A percentile compares a stretch with the other conserved stretches of the same genome.
Conservation (phyloP, 73 alveolate species). For the Tetrahymena thermophila region DNA sequence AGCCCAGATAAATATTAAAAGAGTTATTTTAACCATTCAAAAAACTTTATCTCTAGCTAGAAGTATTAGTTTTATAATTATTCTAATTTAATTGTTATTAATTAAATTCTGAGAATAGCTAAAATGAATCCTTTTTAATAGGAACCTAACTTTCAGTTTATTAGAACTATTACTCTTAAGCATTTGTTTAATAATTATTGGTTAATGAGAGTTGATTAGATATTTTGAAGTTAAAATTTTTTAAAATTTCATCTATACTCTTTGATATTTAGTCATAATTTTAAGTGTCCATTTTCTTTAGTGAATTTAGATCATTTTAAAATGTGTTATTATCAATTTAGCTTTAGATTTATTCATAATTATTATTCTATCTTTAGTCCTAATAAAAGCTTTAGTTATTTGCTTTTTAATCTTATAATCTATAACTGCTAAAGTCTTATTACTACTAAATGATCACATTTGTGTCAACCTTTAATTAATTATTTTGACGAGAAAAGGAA, state of each 20-base stretch:
- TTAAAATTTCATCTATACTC: background rate
- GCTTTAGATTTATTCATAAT: background rate
- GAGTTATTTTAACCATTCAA: background rate
- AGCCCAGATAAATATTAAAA: background rate
- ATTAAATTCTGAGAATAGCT: background rate
- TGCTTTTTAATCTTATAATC: background rate
- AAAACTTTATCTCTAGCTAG: background rate
- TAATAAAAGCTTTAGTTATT: background rate
- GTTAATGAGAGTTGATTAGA: background rate
- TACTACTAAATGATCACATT: too few relatives aligned
- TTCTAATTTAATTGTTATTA: too few relatives aligned
- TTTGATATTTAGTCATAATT: background rate
- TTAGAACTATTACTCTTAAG: background rate
- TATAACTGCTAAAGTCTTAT: background rate
- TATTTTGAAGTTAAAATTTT: background rate
- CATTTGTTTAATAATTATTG: too few relatives aligned
- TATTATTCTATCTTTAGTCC: too few relatives aligned
- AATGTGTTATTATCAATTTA: background rate
- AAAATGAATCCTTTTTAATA: background rate
- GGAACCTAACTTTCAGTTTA: background rate
- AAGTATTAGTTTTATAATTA: background rate
- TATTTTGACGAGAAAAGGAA: background rate
- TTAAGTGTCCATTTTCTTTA: background rate
- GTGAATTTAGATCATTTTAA: background rate
- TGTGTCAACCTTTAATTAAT: background rate